phyloP scores from a whole-genome alignment of 768 basidiomycete genomes.

The Omphalotus guepiniiformis region DNA sequence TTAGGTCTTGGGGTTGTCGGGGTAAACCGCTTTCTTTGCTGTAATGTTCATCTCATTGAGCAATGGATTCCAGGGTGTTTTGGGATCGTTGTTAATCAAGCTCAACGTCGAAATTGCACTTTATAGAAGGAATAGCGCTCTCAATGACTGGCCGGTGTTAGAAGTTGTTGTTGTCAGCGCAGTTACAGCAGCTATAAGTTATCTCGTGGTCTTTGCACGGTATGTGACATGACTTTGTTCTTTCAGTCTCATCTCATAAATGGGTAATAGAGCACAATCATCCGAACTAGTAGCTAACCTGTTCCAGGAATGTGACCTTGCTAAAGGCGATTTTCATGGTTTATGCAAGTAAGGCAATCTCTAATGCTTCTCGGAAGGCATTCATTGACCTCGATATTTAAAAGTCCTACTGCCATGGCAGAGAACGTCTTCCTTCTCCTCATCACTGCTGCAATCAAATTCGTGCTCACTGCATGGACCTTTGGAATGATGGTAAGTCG shows the following conservation, averaged over 20 bases:
- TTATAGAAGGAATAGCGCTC: conserved; percentile 50
- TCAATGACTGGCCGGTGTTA: conserved; percentile 58
- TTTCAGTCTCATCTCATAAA: neutral
- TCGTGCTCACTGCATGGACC: conserved; percentile 67
- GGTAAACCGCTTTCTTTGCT: conserved; percentile 27
- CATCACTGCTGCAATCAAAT: conserved; percentile 57
- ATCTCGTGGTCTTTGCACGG: conserved; percentile 68
- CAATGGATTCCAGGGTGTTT: conserved; percentile 43
- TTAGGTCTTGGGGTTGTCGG: conserved; percentile 58
- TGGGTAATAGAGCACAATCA: conserved; percentile 50
- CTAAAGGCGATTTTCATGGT: conserved; percentile 64
- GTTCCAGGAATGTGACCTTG: conserved; percentile 76
- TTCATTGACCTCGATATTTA: neutral
- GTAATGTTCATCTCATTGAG: neutral
- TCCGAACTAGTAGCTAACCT: conserved; percentile 83
- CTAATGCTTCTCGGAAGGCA: neutral
- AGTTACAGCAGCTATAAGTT: conserved; percentile 67
- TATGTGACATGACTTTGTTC: conserved; percentile 16
- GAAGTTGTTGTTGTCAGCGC: conserved; percentile 62
- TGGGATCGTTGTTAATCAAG: conserved; percentile 62
- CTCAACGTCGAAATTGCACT: conserved; percentile 63
- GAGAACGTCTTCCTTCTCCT: conserved; percentile 65
- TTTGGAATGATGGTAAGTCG: conserved; percentile 69
- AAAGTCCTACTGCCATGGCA: conserved; percentile 59
- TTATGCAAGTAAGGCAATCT: conserved; percentile 66